phyloP scores from a whole-genome alignment of 805 yeast species.

The Novakomyces olei region DNA sequence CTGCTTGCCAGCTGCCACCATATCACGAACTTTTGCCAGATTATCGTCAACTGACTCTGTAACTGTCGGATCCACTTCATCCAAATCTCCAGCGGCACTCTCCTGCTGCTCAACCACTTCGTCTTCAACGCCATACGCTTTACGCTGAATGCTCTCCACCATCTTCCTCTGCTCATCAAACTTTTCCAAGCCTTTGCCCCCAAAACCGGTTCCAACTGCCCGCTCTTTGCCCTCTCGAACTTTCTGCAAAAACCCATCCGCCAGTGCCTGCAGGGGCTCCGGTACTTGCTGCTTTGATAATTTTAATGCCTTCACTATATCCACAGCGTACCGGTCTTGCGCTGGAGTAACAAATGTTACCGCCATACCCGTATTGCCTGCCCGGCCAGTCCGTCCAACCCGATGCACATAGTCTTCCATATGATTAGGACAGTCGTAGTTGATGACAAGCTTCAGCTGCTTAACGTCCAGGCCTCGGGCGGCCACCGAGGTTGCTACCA shows the following conservation, averaged over 20 bases:
- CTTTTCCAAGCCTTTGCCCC: conserved; percentile 76
- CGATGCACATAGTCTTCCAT: conserved; percentile 92
- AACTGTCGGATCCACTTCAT: conserved; percentile 7
- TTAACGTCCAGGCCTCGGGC: conserved; percentile 94
- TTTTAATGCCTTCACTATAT: conserved; percentile 45
- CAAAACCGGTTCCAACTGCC: conserved; percentile 50
- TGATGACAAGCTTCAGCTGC: conserved; percentile 54
- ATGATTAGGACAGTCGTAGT: conserved; percentile 65
- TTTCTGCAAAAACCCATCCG: conserved; percentile 33
- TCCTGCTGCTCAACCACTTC: conserved; percentile 10
- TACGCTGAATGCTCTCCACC: conserved; percentile 28
- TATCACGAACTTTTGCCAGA: conserved; percentile 5
- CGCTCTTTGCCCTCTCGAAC: conserved; percentile 44
- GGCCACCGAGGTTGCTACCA: conserved; percentile 83
- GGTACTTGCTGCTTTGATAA: conserved; percentile 37
- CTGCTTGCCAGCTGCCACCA: conserved; percentile 6
- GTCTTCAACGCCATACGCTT: conserved; percentile 24
- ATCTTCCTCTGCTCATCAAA: conserved; percentile 40
- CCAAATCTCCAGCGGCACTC: conserved; percentile 14
- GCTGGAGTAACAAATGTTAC: conserved; percentile 43
- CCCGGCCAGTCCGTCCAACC: conserved; percentile 90
- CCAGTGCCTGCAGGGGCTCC: conserved; percentile 27
- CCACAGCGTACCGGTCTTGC: conserved; percentile 45
- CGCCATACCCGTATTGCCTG: conserved; percentile 56
- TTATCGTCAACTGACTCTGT: conserved; percentile 6